Conservation (phyloP, 768 basidiomycete species). For the Pulveroboletus ravenelii region DNA sequence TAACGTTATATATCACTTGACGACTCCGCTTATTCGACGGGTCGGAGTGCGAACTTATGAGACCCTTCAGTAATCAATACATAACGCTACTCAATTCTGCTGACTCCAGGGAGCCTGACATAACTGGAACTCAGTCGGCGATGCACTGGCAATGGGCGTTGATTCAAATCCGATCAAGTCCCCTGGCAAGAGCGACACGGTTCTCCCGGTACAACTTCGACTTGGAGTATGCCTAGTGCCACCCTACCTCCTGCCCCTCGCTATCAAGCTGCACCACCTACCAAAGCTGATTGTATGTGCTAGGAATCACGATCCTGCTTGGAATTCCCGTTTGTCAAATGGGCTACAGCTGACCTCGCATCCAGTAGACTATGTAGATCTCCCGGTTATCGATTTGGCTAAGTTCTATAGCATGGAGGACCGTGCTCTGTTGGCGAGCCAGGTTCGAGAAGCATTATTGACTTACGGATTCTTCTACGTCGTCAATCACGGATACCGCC, state of each 20-base stretch:
- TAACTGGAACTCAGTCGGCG: no score
- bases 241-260: conserved; percentile 32
- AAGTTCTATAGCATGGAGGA: conserved; percentile 35
- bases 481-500: conserved; percentile 35
- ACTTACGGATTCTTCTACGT: conserved; percentile 42
- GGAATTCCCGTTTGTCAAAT: neutral
- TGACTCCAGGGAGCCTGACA: no score
- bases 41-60: no score
- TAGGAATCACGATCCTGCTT: neutral
- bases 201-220: no score
- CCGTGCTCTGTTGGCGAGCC: conserved; percentile 33
- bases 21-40: no score
- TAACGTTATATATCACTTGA: no score
- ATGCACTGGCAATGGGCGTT: no score
- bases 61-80: no score
- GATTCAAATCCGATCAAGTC: no score
- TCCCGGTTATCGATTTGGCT: conserved; percentile 50
- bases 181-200: no score
- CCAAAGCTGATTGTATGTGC: conserved; percentile 29
- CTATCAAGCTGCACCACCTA: conserved; percentile 33
- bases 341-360: conserved; percentile 15
- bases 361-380: conserved; percentile 45
- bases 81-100: no score
- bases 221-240: conserved; percentile 26
- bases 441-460: conserved; percentile 45